These are phyloP conservation scores for Combretum micranthum DNA, from an alignment of 345 rosid genomes.

Conservation along the genomic window DNA sequence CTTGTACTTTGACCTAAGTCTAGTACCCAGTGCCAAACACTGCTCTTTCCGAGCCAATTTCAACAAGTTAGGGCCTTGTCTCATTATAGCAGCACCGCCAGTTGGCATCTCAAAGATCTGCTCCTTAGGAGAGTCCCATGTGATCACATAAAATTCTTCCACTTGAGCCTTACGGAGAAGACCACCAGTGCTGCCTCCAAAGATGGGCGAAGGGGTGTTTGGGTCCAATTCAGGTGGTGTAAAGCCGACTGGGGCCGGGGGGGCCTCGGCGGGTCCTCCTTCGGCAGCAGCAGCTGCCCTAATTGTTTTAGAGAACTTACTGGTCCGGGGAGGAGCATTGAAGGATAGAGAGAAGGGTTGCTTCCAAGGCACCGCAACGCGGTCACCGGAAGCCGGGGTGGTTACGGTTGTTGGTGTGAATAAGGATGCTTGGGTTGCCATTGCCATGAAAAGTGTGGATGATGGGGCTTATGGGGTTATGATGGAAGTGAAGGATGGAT, in stretches of 20 bases:
- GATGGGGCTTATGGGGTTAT: neutral
- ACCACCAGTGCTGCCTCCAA: conserved; percentile 86
- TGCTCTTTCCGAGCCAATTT: conserved; percentile 95
- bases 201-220: conserved; percentile 86
- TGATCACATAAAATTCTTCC: conserved; percentile 87
- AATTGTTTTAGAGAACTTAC: conserved; percentile 30
- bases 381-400: conserved; percentile 37
- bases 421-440: conserved; percentile 71
- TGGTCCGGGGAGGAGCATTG: conserved; percentile 26
- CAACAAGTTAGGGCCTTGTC: conserved; percentile 84
- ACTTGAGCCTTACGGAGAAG: conserved; percentile 75
- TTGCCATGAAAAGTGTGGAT: conserved; percentile 14
- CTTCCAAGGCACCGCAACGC: conserved; percentile 35
- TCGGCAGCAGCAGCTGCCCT: conserved; percentile 33
- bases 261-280: conserved; percentile 15
- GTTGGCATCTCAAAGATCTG: conserved; percentile 97
- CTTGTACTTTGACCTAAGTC: conserved; percentile 95
- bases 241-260: conserved; percentile 61
- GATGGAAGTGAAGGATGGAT: too few relatives aligned
- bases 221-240: conserved; percentile 79
- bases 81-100: conserved; percentile 87
- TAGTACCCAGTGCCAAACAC: conserved; percentile 85
- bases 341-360: conserved; percentile 24
- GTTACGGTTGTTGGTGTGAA: conserved; percentile 50
- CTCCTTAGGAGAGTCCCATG: conserved; percentile 92